phyloP scores from a whole-genome alignment of 495 filamentous ascomycete species.

The Aspergillus wentii region DNA sequence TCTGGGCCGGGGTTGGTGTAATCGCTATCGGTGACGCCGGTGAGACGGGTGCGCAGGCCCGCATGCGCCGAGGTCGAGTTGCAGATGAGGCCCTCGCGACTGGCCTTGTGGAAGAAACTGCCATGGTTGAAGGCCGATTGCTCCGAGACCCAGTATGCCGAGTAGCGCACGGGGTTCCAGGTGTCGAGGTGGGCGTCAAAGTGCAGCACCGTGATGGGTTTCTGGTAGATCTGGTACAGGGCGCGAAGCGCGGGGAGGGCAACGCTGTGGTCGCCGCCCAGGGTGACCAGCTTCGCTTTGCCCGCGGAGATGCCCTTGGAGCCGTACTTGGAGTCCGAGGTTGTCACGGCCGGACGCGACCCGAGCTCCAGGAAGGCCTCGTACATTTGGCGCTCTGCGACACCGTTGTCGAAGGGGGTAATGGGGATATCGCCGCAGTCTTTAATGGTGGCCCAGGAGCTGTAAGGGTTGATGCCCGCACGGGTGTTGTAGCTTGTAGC shows the following conservation, averaged over 20 bases:
- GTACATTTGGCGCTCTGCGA: conserved; percentile 74
- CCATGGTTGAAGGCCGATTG: conserved; percentile 78
- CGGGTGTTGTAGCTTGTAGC: conserved; percentile 75
- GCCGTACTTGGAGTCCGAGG: conserved; percentile 25
- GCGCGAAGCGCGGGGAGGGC: conserved; percentile 72
- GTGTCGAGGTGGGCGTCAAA: conserved; percentile 84
- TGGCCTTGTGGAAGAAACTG: conserved; percentile 80
- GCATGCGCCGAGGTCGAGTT: conserved; percentile 70
- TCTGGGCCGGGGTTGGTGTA: conserved; percentile 48
- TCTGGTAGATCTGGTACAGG: conserved; percentile 62
- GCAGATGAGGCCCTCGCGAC: conserved; percentile 65
- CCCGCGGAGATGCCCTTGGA: conserved; percentile 37
- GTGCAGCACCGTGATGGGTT: conserved; percentile 72
- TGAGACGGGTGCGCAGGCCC: conserved; percentile 67
- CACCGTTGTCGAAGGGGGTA: conserved; percentile 70
- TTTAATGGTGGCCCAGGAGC: conserved; percentile 65
- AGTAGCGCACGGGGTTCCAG: conserved; percentile 77
- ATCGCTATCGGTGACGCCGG: conserved; percentile 62
- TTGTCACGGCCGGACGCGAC: conserved; percentile 37
- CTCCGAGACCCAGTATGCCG: conserved; percentile 63
- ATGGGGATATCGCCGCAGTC: conserved; percentile 86
- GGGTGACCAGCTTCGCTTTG: conserved; percentile 65
- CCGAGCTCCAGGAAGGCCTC: conserved; percentile 66
- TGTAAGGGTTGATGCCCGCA: conserved; percentile 72
- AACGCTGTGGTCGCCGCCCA: conserved; percentile 80